Percentiles rank a stretch among this genome's conserved stretches.
phyloP scores from a whole-genome alignment of 495 filamentous ascomycete species.

The Xylaria intraflava region DNA sequence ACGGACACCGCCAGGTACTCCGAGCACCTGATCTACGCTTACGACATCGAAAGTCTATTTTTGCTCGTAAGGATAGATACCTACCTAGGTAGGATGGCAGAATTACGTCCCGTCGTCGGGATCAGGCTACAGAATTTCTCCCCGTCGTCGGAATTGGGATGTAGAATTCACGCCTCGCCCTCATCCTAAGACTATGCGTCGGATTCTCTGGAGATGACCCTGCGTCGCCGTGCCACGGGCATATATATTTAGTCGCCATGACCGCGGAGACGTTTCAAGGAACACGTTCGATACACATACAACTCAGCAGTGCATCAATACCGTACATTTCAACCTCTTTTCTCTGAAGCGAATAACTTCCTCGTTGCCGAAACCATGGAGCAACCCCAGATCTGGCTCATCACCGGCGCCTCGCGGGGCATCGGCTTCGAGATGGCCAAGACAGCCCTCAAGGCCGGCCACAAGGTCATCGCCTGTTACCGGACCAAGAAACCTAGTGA shows the following conservation, averaged over 20 bases:
- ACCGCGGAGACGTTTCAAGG: too few species aligned
- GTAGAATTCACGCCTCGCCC: background rate
- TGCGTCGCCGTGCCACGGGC: background rate
- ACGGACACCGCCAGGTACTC: too few species aligned
- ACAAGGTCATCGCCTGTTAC: slow-evolving; percentile 37
- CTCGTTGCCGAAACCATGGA: slow-evolving; percentile 8
- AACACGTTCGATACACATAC: background rate
- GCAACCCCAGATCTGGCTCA: slow-evolving; percentile 36
- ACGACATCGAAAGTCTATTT: too few species aligned
- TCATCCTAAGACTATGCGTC: too few species aligned
- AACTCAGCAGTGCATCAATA: background rate
- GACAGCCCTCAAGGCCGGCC: slow-evolving; percentile 30
- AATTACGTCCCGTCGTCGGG: too few species aligned
- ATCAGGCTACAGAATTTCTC: too few species aligned
- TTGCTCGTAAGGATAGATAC: too few species aligned
- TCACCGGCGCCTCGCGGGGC: slow-evolving; percentile 41
- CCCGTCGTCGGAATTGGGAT: background rate
- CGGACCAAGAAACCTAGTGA: slow-evolving; percentile 26
- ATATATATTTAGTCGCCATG: background rate
- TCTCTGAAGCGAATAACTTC: background rate
- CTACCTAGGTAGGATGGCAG: too few species aligned
- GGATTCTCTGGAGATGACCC: too few species aligned
- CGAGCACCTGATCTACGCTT: too few species aligned
- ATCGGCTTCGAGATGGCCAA: slow-evolving; percentile 33
- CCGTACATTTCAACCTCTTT: background rate